phyloP scores from a whole-genome alignment of 495 filamentous ascomycete species.

The Aspergillus campestris region DNA sequence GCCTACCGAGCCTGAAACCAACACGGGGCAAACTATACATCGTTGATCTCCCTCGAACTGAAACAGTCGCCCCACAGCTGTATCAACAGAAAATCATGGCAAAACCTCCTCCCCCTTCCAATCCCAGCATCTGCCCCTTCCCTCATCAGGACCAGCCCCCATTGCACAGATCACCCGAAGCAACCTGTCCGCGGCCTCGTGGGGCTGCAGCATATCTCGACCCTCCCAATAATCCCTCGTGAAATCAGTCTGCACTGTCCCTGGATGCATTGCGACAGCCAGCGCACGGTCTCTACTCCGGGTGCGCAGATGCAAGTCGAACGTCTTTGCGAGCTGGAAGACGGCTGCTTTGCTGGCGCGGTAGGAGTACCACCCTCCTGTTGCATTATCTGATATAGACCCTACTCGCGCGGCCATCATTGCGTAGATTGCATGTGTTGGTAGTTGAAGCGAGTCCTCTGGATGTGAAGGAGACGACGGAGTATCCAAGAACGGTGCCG shows the following conservation, averaged over 20 bases:
- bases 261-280: constrained; percentile 67
- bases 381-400: constrained; percentile 57
- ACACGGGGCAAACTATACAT: too few relatives aligned
- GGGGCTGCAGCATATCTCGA: constrained; percentile 50
- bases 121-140: constrained; percentile 67
- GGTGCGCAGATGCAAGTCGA: constrained; percentile 58
- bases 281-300: constrained; percentile 51
- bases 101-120: constrained; percentile 64
- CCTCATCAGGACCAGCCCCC: constrained; percentile 22
- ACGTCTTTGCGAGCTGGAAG: constrained; percentile 59
- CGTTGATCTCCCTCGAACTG: too few relatives aligned
- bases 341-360: constrained; percentile 65
- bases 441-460: constrained; percentile 15
- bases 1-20: too few relatives aligned
- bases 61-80: too few relatives aligned
- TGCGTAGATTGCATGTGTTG: constrained; percentile 50
- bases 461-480: constrained; percentile 34
- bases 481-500: constrained; percentile 10
- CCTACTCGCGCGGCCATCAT: constrained; percentile 73
- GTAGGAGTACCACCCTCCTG: constrained; percentile 72
- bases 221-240: constrained; percentile 63
- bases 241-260: constrained; percentile 70
- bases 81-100: constrained; percentile 34
- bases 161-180: constrained; percentile 35
- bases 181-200: constrained; percentile 53